phyloP scores from a whole-genome alignment of 2,329 filamentous ascomycete genomes.

The Aspergillus jensenii region DNA sequence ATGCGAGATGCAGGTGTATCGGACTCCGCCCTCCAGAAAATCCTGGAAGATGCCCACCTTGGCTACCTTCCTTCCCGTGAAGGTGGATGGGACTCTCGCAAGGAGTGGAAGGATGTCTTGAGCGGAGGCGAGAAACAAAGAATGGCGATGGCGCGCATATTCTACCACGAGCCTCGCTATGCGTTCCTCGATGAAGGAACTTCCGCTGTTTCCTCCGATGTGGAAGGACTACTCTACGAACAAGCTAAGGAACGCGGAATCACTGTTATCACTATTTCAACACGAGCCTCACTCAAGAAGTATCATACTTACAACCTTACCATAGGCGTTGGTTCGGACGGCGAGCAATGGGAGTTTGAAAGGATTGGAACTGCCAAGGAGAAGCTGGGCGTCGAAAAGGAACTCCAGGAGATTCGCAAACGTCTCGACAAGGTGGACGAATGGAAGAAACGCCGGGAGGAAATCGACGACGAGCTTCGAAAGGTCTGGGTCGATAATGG shows the following conservation, averaged over 20 bases:
- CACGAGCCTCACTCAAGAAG: constrained; percentile 88
- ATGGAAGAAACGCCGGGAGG: constrained; percentile 74
- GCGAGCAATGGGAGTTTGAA: constrained; percentile 89
- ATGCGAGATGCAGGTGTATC: constrained; percentile 80
- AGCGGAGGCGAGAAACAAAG: constrained; percentile 96
- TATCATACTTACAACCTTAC: constrained; percentile 92
- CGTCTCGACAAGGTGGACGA: constrained; percentile 76
- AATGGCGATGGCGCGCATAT: constrained; percentile 82
- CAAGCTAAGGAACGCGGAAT: constrained; percentile 90
- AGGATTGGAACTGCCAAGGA: constrained; percentile 91
- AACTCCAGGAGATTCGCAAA: constrained; percentile 80
- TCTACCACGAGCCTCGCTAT: constrained; percentile 94
- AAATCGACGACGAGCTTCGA: constrained; percentile 79
- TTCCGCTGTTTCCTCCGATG: constrained; percentile 83
- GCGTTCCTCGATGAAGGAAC: constrained; percentile 96
- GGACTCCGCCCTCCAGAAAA: constrained; percentile 73
- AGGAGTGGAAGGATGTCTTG: constrained; percentile 99
- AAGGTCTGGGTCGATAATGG: constrained; percentile 58
- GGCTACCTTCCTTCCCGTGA: constrained; percentile 90
- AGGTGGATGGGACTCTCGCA: constrained; percentile 93
- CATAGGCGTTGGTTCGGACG: constrained; percentile 75
- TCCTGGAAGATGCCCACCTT: constrained; percentile 79
- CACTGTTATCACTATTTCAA: constrained; percentile 94
- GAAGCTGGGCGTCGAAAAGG: constrained; percentile 89
- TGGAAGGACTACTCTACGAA: constrained; percentile 92